Conservation (phyloP, 164 flowering plant species). For the Tinospora cordifolia region DNA sequence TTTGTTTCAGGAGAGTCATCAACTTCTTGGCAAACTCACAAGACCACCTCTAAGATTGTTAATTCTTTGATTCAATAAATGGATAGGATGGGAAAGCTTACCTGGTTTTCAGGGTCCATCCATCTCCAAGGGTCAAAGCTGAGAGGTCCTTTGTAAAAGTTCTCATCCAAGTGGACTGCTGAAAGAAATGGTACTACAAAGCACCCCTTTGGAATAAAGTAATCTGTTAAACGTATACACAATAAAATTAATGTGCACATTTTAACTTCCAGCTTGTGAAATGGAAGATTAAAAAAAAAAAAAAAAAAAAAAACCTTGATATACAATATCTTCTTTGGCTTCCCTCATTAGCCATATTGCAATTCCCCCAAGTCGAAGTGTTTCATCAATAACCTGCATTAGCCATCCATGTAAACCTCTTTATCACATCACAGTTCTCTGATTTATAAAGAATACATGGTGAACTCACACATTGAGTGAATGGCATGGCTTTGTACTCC, state of each 20-base stretch:
- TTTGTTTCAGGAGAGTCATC: too few relatives aligned
- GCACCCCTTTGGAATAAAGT: slow-evolving; percentile 71
- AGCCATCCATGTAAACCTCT: not conserved
- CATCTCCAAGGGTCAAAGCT: slow-evolving; percentile 90
- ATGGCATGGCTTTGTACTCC: slow-evolving; percentile 77
- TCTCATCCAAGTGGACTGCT: slow-evolving; percentile 73
- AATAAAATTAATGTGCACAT: not conserved
- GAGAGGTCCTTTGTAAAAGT: slow-evolving; percentile 38
- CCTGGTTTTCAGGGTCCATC: slow-evolving; percentile 74
- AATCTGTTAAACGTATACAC: slow-evolving; percentile 48
- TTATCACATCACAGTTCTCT: not conserved
- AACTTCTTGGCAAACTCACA: not conserved
- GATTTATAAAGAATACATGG: not conserved
- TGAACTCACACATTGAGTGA: slow-evolving; percentile 70
- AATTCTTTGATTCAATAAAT: not conserved
- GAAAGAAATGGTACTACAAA: slow-evolving; percentile 91
- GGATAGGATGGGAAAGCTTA: slow-evolving; percentile 12
- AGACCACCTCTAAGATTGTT: not conserved
- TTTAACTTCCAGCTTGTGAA: not conserved
- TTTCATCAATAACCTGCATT: slow-evolving; percentile 80
- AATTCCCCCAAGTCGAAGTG: slow-evolving; percentile 78
- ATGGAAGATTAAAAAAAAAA: slow-evolving; percentile 6
- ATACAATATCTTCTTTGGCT: slow-evolving; percentile 58
- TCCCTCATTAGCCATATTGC: slow-evolving; percentile 92
- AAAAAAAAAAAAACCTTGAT: slow-evolving; percentile 39